Evolutionary conservation across 2,329 filamentous ascomycete genomes (phyloP).

Genomic region (Ophiocordyceps sinensis): DNA sequence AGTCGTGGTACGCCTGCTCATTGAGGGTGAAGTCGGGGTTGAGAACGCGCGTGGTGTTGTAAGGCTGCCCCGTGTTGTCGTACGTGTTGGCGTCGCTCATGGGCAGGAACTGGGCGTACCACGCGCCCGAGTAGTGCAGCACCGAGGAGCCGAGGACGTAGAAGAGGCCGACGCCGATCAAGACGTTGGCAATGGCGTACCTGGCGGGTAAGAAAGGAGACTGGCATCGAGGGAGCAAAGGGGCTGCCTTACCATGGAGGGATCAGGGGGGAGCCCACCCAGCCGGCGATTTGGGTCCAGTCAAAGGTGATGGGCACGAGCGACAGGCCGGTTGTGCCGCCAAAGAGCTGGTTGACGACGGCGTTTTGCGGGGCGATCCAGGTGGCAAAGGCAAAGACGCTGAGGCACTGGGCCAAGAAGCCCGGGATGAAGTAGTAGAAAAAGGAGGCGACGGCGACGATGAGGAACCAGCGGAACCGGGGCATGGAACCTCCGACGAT

Average conservation of each 20-base stretch:
- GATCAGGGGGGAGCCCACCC: slow-evolving; percentile 52
- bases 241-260: slow-evolving; percentile 42
- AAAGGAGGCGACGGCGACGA: slow-evolving; percentile 42
- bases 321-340: slow-evolving; percentile 51
- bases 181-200: slow-evolving; percentile 59
- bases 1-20: slow-evolving; percentile 46
- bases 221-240: neutral
- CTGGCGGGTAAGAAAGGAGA: slow-evolving; percentile 11
- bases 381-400: slow-evolving; percentile 55
- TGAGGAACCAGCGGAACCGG: slow-evolving; percentile 49
- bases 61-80: slow-evolving; percentile 51
- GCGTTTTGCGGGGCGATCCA: slow-evolving; percentile 58
- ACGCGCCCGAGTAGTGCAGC: slow-evolving; percentile 51
- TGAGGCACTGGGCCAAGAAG: slow-evolving; percentile 53
- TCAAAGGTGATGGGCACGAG: slow-evolving; percentile 62
- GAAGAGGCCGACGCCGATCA: slow-evolving; percentile 52
- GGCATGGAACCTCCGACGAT: slow-evolving; percentile 50
- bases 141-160: slow-evolving; percentile 44
- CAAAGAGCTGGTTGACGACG: slow-evolving; percentile 59
- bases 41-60: slow-evolving; percentile 51
- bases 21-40: slow-evolving; percentile 48
- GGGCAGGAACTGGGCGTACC: slow-evolving; percentile 50
- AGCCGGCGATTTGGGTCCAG: slow-evolving; percentile 60
- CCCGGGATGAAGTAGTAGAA: slow-evolving; percentile 57
- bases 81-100: slow-evolving; percentile 59